Conservation (phyloP, 257 asterid genomes). For the Solanum clarkiae region DNA sequence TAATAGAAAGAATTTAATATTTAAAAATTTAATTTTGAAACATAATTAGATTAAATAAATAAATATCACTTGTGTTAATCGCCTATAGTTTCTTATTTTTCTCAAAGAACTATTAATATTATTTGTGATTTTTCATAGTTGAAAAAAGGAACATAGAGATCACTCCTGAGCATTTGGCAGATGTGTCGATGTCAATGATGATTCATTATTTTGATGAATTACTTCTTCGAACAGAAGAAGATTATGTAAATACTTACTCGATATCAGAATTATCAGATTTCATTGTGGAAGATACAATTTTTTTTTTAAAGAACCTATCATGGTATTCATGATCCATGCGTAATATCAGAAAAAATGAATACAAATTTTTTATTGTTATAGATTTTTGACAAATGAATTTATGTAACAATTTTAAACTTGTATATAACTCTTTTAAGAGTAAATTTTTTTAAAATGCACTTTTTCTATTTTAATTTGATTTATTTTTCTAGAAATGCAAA, state of each 20-base stretch:
- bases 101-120: background rate
- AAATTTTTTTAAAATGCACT: accelerated
- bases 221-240: too few relatives aligned
- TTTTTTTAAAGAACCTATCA: too few relatives aligned
- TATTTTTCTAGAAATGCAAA: background rate
- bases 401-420: background rate
- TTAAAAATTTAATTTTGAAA: accelerated
- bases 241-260: too few relatives aligned
- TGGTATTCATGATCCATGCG: too few relatives aligned
- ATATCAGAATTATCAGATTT: too few relatives aligned
- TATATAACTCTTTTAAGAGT: background rate
- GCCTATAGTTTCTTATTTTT: background rate
- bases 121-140: background rate
- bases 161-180: too few relatives aligned
- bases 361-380: background rate
- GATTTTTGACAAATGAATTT: background rate
- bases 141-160: background rate
- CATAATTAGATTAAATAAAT: background rate
- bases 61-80: background rate
- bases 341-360: too few relatives aligned
- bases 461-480: background rate
- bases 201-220: too few relatives aligned
- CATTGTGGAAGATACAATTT: too few relatives aligned
- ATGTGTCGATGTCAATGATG: too few relatives aligned
- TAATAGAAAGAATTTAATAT: background rate